Percentiles rank a stretch among this genome's conserved stretches.
phyloP scores from a whole-genome alignment of 2,329 filamentous ascomycete species.

The Colletotrichum sp. region DNA sequence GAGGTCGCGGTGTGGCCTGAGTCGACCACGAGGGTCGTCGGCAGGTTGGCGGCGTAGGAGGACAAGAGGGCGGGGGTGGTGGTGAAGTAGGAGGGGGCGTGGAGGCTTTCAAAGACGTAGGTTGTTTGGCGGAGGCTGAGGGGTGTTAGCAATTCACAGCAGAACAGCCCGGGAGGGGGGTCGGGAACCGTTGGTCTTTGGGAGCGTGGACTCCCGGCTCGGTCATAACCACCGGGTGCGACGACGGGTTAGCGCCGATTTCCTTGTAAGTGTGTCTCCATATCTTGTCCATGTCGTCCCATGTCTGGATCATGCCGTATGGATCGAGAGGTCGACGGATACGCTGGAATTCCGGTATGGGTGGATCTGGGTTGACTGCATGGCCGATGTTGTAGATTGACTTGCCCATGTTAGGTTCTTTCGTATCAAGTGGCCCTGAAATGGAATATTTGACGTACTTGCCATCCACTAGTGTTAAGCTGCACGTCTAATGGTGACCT shows the following conservation, averaged over 20 bases:
- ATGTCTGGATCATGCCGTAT: not conserved
- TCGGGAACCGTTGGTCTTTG: not conserved
- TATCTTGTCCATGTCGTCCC: not conserved
- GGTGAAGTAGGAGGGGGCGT: not conserved
- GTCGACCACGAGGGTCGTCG: slow-evolving; percentile 1
- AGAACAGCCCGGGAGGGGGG: not conserved
- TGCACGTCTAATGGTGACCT: not conserved
- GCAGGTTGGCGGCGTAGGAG: slow-evolving; percentile 1
- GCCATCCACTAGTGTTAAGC: not conserved
- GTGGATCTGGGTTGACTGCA: not conserved
- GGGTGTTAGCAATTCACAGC: not conserved
- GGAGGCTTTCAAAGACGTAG: not conserved
- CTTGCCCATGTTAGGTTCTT: not conserved
- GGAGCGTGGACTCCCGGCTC: not conserved
- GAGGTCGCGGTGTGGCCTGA: not conserved
- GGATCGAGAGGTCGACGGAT: not conserved
- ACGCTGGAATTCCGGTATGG: not conserved
- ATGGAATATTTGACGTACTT: not conserved
- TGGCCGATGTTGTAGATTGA: not conserved
- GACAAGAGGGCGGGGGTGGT: not conserved
- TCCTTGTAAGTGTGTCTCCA: not conserved
- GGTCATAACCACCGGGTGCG: not conserved
- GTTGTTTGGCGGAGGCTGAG: not conserved
- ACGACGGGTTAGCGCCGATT: not conserved
- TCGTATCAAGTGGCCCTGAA: accelerated